Base-by-base conservation (phyloP, 2,329 filamentous ascomycete species). In the Malbranchea zuffiana region DNA sequence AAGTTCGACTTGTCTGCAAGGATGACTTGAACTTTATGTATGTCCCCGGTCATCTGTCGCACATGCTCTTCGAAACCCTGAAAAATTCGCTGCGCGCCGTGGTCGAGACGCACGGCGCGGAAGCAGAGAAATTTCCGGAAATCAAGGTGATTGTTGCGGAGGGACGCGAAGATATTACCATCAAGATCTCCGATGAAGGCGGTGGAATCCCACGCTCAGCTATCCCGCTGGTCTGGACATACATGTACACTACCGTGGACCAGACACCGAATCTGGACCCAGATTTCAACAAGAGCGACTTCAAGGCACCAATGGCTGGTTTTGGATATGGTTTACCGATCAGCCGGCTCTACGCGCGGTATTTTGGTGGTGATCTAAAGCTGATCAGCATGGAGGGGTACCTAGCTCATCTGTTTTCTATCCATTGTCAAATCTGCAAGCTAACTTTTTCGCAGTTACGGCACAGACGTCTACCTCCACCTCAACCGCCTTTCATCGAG, bases 211-310 rank as follows among this genome's bases (percentile, higher is more conserved):
- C 90, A 0, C 71, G 90, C 52, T 92, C 82, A 51, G 76, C 85
- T 35, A 96, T 98, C 46, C 90, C 90, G 4, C 72, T 98, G 10
- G 90, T 96, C n/a, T 98, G 90, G 90, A 98, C 90, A 8, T 98
- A 98, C 61, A 98, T 96, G 90, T 98, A 98, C 61, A 98, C 90
- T 23, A 98, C 90, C 2, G 90, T 98, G 46, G 90, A 96, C 60
- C 78, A 87, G 50, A 96, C 90, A 15, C 90, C 90, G 10, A 93
- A 79, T 55, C 67, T 98, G 44, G 90, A 98, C 55, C 90, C 90
- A 1, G 88, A 96, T 58, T 98, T 96, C 60, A 88, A 98, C 63
- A 93, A 96, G 67, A 94, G 80, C 63, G 90, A 98, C 60, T 98
- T 98, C 70, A 96, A 98, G 62, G 90, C 90, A 8, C 90, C 90